Evolutionary conservation across 768 basidiomycete genomes (phyloP).

Genomic region (Naganishia kalamii): DNA sequence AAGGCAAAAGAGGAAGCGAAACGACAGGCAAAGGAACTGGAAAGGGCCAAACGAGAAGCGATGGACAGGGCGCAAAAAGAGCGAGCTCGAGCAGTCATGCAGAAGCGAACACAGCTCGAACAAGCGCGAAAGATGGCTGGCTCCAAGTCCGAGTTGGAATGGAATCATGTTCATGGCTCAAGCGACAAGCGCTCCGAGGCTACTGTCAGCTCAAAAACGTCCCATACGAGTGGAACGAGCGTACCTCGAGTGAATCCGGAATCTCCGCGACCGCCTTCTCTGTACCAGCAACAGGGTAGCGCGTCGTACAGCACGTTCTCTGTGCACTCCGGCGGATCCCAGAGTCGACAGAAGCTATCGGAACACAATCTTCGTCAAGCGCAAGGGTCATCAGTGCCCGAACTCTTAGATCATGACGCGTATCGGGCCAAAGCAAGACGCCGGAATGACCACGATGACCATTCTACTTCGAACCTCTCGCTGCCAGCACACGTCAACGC

Average conservation of each 20-base stretch:
- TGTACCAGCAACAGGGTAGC: constrained; percentile 17
- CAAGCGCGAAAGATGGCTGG: constrained; percentile 43
- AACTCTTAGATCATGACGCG: constrained; percentile 13
- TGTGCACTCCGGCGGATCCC: constrained; percentile 9
- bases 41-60: constrained; percentile 72
- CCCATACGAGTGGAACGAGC: constrained; percentile 7
- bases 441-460: constrained; percentile 45
- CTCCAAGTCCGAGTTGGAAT: constrained; percentile 29
- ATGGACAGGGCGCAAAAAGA: constrained; percentile 70
- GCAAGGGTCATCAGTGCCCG: constrained; percentile 15
- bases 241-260: constrained; percentile 2
- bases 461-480: constrained; percentile 29
- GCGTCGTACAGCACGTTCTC: constrained; percentile 1
- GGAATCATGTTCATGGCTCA: constrained; percentile 16
- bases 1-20: constrained; percentile 49
- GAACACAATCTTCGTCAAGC: constrained; percentile 21
- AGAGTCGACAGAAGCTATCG: constrained; percentile 11
- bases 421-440: constrained; percentile 44
- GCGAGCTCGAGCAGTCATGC: constrained; percentile 85
- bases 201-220: not conserved
- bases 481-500: constrained; percentile 3
- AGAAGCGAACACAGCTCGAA: constrained; percentile 73
- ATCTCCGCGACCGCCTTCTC: constrained; percentile 10
- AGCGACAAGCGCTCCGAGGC: constrained; percentile 16
- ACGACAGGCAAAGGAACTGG: constrained; percentile 76